Percentiles rank a stretch among this genome's conserved stretches.
These are phyloP conservation scores for Taiozyma sp. DNA, from an alignment of 1,139 yeast genomes.

Conservation along the genomic window DNA sequence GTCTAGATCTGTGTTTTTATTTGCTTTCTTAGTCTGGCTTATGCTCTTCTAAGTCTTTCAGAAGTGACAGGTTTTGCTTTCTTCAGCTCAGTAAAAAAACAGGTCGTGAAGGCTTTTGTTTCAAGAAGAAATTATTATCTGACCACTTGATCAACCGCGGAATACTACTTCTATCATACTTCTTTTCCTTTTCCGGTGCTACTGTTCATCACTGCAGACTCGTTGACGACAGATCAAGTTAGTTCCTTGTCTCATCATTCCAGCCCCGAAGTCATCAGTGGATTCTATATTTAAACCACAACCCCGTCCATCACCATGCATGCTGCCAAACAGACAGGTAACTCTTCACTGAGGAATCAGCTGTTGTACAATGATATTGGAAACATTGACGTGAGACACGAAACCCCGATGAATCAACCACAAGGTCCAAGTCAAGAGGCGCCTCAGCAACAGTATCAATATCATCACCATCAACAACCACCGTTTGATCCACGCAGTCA, in stretches of 20 bases:
- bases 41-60: neutral
- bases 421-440: conserved; percentile 6
- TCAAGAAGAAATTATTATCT: neutral
- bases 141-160: neutral
- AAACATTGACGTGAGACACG: conserved; percentile 36
- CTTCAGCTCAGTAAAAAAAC: neutral
- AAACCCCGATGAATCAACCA: conserved; percentile 26
- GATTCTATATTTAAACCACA: neutral
- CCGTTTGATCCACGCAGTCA: conserved; percentile 10
- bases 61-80: neutral
- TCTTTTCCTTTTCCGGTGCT: neutral
- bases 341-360: conserved; percentile 26
- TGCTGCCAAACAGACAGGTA: conserved; percentile 22
- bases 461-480: conserved; percentile 15
- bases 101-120: neutral
- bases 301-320: conserved; percentile 23
- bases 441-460: conserved; percentile 19
- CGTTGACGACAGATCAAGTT: neutral
- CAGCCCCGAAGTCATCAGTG: neutral
- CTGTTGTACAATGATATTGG: conserved; percentile 34
- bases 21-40: neutral
- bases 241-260: neutral
- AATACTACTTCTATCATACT: neutral
- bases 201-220: neutral
- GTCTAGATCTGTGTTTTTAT: neutral